Evolutionary conservation across 2,329 filamentous ascomycete genomes (phyloP), one percentile per base, ranked within the genome.

Genomic region (Stemphylium vesicarium): DNA sequence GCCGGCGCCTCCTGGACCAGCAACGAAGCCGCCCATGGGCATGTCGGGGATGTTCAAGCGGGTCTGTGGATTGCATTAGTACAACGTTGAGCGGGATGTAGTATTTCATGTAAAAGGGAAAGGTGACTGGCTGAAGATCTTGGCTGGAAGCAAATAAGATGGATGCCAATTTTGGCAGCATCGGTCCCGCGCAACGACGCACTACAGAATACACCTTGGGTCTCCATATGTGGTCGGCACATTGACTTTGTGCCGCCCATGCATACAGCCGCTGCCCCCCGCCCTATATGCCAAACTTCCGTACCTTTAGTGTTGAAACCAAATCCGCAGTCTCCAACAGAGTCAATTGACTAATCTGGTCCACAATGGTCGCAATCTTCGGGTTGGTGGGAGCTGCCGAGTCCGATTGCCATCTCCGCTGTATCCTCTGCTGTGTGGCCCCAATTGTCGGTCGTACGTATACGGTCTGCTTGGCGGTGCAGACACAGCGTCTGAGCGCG

Each of bases 281-380:
- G 31, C 32, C 32, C 26, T 32, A 26, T 15, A 26, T 29, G 20
- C 20, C 32, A 24, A 31, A 33, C 31, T 11, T 33, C 44, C 73
- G 49, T 80, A 98, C 95, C 90, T 99, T 99, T 75, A 99, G 83
- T 79, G 88, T 92, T 50, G 93, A 88, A 50, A 99, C 95, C 57
- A 99, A 84, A 76, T 98, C 95, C 54, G 96, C 94, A 35, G 95
- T 99, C 85, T 99, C 96, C 71, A 99, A 82, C 55, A 99, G 84
- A 39, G 93, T 99, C 85, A 99, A 89, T 85, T 95, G 88, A 80
- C 94, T 96, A 79, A 99, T 99, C 80, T 99, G 93, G 77, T 99
- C 93, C 73, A 99, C 95, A 73, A 99, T 99, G 56, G 85, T 86
- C 68, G 88, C 79, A 71, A 99, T 96, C 85, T 99, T 99, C 61